phyloP scores from a whole-genome alignment of 495 filamentous ascomycete species.

The Paragyromitra xinjiangensis region DNA sequence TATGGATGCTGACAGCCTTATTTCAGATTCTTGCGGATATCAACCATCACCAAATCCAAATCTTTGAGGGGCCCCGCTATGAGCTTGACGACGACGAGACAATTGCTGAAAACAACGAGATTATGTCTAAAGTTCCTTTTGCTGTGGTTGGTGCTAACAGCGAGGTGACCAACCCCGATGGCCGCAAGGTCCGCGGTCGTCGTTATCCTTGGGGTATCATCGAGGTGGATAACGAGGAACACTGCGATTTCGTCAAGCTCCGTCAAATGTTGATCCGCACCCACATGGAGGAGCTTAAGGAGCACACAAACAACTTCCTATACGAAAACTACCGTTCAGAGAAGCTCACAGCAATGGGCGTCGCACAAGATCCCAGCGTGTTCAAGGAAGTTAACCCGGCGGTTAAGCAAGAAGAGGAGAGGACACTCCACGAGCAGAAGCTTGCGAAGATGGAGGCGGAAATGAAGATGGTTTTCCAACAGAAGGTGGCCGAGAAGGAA shows the following conservation, averaged over 20 bases:
- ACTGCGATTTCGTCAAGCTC: slow-evolving; percentile 99
- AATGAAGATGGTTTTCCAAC: slow-evolving; percentile 99
- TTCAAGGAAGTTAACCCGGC: slow-evolving; percentile 99
- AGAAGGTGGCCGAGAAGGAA: slow-evolving; percentile 99
- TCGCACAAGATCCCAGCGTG: slow-evolving; percentile 95
- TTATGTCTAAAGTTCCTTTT: slow-evolving; percentile 99
- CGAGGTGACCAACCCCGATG: slow-evolving; percentile 89
- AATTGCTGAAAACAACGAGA: slow-evolving; percentile 99
- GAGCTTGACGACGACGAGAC: slow-evolving; percentile 99
- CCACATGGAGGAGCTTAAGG: slow-evolving; percentile 99
- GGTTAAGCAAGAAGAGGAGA: slow-evolving; percentile 99
- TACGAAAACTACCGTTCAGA: slow-evolving; percentile 99
- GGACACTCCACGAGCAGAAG: slow-evolving; percentile 97
- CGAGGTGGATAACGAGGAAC: slow-evolving; percentile 99
- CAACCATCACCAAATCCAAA: slow-evolving; percentile 93
- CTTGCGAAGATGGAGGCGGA: slow-evolving; percentile 99
- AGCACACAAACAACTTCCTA: slow-evolving; percentile 97
- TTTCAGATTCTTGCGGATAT: slow-evolving; percentile 94
- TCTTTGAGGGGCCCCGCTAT: slow-evolving; percentile 98
- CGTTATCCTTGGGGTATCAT: slow-evolving; percentile 98
- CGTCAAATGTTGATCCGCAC: slow-evolving; percentile 99
- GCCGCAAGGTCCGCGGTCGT: slow-evolving; percentile 94
- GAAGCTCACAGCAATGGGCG: slow-evolving; percentile 97
- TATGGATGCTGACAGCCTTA: slow-evolving; percentile 43
- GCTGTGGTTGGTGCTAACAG: slow-evolving; percentile 95